Base-by-base conservation (phyloP, 768 basidiomycete species). In the Mycena metata region DNA sequence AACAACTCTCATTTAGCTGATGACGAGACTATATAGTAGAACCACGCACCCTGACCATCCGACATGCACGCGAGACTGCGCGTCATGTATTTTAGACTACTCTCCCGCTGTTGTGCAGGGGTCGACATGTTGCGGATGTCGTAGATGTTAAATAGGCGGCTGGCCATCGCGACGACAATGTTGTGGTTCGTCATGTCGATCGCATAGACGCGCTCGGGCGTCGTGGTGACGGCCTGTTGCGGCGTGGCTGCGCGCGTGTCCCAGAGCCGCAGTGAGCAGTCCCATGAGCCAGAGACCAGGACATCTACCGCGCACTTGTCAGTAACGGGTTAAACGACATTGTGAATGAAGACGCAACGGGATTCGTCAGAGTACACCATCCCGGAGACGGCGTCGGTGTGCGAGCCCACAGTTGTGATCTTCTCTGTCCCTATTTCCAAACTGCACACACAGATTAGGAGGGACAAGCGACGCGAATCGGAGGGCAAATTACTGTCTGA, bases 51-150 rank as follows among this genome's bases (percentile, higher is more conserved):
- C 81, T 96, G 89, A 2, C 96, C 96, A 77, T 95, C 93, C 2
- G 88, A 85, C 96, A 99, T 99, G 76, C 94, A 95, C 16, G 93
- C 94, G 60, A 99, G 79, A 52, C 91, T 91, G 65, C 96, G 83
- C 45, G 96, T 98, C 93, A 98, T 93, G 77, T 93, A 98, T 79
- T 98, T 98, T 67, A 99, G 79, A 71, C 94, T 96, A 77, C 94
- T 96, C 81, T 98, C 98, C 69, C 98, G 81, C 77, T 90, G 86
- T 75, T 96, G 94, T 59, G 88, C 84, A 0, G 94, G 91, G 59
- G 84, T 80, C 62, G 85, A 83, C 89, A 98, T 91, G 68, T 90
- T 91, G 30, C 94, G 84, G 17, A 95, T 83, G 72, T 96, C 95
- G 73, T 93, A 98, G 15, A 98, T 95, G 75, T 94, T 88, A 74